Base-by-base conservation (phyloP, 306 rosid genomes). In the Elaeagnus macrophylla region DNA sequence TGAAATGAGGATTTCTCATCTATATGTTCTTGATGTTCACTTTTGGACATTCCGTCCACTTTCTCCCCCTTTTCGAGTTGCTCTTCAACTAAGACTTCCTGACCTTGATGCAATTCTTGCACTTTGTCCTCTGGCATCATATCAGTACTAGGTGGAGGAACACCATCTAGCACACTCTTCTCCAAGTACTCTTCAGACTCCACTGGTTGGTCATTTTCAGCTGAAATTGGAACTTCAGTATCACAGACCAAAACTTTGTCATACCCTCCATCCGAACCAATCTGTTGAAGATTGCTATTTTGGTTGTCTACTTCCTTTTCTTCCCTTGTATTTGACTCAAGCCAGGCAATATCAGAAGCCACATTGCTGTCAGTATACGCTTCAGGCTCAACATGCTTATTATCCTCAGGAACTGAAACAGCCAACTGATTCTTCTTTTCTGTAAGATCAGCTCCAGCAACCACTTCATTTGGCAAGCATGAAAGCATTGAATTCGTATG, bases 281-380 rank as follows among this genome's bases (percentile, higher is more conserved):
- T 60, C 11, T 60, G 63, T 14, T 54, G 59, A 44, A 55, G 17
- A 71, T 44, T 50, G 40, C 13, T 66, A 60, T 43, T 43, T 57
- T 67, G 40, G 49, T 37, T 49, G 25, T 69, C 76, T 53, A 59
- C 60, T 46, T 65, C 75, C 73, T 65, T 56, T 37, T 43, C 61
- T 38, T 58, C 54, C 25, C 59, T 16, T 7, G 40, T 40, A 37
- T 42, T 72, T 50, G 62, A 55, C 42, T 60, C 54, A 65, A 48
- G 48, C 40, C 47, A 37, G 52, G 25, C 47, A 43, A 37, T 35
- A 44, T 63, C 61, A 37, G 20, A 55, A 16, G 44, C 32, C 17
- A 7, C 32, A 25, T 25, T 25, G 32, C 32, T 25, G 32, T 25
- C 32, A 25, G 32, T 25, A 25, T 5, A 25, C 32, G 1, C 32